These are phyloP conservation scores for Oidiodendron maius DNA, from an alignment of 495 filamentous ascomycete species.

Conservation along the genomic window DNA sequence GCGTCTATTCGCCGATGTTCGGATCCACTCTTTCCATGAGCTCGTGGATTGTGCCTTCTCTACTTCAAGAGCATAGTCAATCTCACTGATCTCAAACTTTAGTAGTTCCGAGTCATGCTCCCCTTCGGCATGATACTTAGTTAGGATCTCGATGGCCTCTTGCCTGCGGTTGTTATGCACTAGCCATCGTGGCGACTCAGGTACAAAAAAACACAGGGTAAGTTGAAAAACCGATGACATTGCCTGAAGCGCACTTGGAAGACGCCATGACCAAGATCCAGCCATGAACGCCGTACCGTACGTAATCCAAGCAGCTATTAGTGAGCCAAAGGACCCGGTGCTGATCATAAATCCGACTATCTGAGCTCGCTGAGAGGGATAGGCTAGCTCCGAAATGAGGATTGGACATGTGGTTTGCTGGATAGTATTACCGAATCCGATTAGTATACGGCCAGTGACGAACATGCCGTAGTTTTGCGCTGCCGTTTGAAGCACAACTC, in stretches of 20 bases:
- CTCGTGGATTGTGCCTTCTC: background rate
- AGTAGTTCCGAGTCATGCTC: conserved; percentile 3
- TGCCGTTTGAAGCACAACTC: conserved; percentile 44
- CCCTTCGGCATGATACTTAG: conserved; percentile 12
- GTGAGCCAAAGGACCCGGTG: conserved; percentile 45
- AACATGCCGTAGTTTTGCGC: conserved; percentile 35
- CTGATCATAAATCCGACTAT: conserved; percentile 63
- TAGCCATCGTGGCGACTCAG: conserved; percentile 72
- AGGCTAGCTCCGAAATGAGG: conserved; percentile 45
- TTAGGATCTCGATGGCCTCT: conserved; percentile 61
- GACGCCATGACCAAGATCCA: conserved; percentile 9
- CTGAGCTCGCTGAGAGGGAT: conserved; percentile 49
- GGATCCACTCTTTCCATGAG: conserved; percentile 5
- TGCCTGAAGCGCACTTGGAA: conserved; percentile 9
- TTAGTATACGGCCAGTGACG: conserved; percentile 26
- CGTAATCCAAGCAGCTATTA: conserved; percentile 34
- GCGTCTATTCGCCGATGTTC: conserved; percentile 6
- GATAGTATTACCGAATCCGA: conserved; percentile 42
- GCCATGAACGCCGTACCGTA: conserved; percentile 3
- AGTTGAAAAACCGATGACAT: conserved; percentile 6
- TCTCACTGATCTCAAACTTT: conserved; percentile 6
- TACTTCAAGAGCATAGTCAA: background rate
- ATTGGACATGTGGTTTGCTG: conserved; percentile 50
- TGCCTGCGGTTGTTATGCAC: conserved; percentile 57
- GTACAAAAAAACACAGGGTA: conserved; percentile 38